A percentile compares a stretch with the other conserved stretches of the same genome.
Evolutionary conservation across 2,329 filamentous ascomycete species (phyloP).

Genomic region (Rasamsonia emersonii): DNA sequence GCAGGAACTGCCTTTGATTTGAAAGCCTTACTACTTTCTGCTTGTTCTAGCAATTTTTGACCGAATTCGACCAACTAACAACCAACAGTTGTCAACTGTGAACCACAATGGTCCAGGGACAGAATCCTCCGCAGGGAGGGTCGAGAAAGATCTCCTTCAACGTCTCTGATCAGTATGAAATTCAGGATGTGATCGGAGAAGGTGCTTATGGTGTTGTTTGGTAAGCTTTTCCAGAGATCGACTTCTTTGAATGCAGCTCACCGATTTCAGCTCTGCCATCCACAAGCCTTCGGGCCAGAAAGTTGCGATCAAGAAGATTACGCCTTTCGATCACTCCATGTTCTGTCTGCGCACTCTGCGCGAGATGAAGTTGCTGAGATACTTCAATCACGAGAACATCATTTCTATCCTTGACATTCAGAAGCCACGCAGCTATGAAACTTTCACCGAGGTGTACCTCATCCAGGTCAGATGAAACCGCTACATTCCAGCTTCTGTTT

Average conservation of each 20-base stretch:
- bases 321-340: conserved; percentile 98
- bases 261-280: conserved; percentile 66
- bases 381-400: conserved; percentile 99
- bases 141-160: conserved; percentile 98
- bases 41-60: too few relatives aligned
- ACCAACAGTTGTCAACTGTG: conserved; percentile 5
- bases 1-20: too few relatives aligned
- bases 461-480: conserved; percentile 63
- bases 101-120: conserved; percentile 31
- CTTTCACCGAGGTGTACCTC: conserved; percentile 95
- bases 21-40: too few relatives aligned
- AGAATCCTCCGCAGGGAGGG: conserved; percentile 42
- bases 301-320: conserved; percentile 99
- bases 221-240: conserved; percentile 46
- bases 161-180: conserved; percentile 98
- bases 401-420: conserved; percentile 99
- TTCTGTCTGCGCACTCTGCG: conserved; percentile 92
- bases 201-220: conserved; percentile 98
- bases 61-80: too few relatives aligned
- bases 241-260: conserved; percentile 5
- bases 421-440: conserved; percentile 91
- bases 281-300: conserved; percentile 98
- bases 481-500: not conserved
- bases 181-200: conserved; percentile 98
- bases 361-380: conserved; percentile 97